Conservation (phyloP, 805 yeast species). For the Lipomyces mesembrius region DNA sequence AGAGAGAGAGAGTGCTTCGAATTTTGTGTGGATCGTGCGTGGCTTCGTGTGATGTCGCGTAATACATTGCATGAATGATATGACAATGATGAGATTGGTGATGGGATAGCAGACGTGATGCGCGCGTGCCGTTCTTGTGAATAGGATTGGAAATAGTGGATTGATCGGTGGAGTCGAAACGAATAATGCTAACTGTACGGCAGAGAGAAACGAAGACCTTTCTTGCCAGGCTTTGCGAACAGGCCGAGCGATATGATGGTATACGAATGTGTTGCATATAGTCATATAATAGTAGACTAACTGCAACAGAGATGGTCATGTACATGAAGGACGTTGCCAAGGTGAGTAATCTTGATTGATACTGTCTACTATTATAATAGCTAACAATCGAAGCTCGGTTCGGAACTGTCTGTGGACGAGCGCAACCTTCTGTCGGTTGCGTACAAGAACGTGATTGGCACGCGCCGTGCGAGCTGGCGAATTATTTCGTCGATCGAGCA, state of each 20-base stretch:
- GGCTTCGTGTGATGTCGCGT: neutral
- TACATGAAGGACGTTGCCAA: slow-evolving; percentile 83
- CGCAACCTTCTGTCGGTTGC: slow-evolving; percentile 97
- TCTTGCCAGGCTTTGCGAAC: slow-evolving; percentile 98
- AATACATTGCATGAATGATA: neutral
- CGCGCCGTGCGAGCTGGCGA: slow-evolving; percentile 99
- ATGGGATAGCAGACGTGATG: neutral
- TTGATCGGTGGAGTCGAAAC: neutral
- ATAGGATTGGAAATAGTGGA: neutral
- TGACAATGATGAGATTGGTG: neutral
- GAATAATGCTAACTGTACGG: neutral
- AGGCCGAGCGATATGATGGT: slow-evolving; percentile 96
- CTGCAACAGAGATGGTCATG: slow-evolving; percentile 84
- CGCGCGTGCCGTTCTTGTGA: neutral
- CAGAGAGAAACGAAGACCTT: slow-evolving; percentile 92
- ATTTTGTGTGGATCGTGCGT: neutral
- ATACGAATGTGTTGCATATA: slow-evolving; percentile 12
- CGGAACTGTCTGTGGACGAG: slow-evolving; percentile 95
- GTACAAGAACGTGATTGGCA: slow-evolving; percentile 97
- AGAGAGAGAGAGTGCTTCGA: neutral
- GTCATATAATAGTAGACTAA: neutral
- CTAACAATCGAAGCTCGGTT: slow-evolving; percentile 40
- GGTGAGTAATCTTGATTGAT: slow-evolving; percentile 6
- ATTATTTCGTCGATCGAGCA: slow-evolving; percentile 98
- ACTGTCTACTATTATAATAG: neutral